Evolutionary conservation across 2,329 filamentous ascomycete species (phyloP).

Genomic region (Claviceps lovelessii): DNA sequence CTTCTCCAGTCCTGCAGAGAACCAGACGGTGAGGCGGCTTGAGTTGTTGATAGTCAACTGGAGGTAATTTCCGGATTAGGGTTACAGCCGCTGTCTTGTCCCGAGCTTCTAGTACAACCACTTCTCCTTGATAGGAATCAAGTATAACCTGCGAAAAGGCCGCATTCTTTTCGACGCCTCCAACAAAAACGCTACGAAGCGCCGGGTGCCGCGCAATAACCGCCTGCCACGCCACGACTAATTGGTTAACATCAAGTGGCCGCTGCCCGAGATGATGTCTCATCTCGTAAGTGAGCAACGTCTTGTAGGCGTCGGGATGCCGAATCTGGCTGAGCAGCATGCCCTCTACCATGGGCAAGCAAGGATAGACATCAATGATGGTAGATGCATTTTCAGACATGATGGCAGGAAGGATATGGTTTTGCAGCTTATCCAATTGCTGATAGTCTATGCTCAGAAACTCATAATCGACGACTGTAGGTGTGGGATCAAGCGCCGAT

Average conservation of each 20-base stretch:
- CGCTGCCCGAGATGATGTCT: background rate
- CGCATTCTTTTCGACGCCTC: slow-evolving; percentile 1
- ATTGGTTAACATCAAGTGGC: background rate
- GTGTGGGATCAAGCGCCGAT: background rate
- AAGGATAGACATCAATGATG: slow-evolving; percentile 23
- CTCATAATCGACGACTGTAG: slow-evolving; percentile 1
- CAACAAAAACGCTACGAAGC: slow-evolving; percentile 6
- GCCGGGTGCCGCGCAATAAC: slow-evolving; percentile 5
- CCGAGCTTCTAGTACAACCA: background rate
- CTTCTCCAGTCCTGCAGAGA: background rate
- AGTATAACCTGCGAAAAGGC: slow-evolving; percentile 5
- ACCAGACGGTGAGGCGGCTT: slow-evolving; percentile 2
- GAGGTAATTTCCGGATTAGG: background rate
- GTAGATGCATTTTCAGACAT: slow-evolving; percentile 7
- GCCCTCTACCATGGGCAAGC: slow-evolving; percentile 23
- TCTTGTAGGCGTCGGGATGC: slow-evolving; percentile 8
- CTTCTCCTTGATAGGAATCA: background rate
- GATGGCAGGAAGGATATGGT: slow-evolving; percentile 9
- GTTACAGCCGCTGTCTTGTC: background rate
- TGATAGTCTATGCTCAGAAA: slow-evolving; percentile 12
- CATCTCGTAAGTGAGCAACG: slow-evolving; percentile 9
- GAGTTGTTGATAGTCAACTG: background rate
- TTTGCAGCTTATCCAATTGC: slow-evolving; percentile 13
- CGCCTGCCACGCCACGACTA: slow-evolving; percentile 8
- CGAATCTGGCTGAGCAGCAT: slow-evolving; percentile 20